phyloP scores from a whole-genome alignment of 495 filamentous ascomycete species.

The Podospora conica region DNA sequence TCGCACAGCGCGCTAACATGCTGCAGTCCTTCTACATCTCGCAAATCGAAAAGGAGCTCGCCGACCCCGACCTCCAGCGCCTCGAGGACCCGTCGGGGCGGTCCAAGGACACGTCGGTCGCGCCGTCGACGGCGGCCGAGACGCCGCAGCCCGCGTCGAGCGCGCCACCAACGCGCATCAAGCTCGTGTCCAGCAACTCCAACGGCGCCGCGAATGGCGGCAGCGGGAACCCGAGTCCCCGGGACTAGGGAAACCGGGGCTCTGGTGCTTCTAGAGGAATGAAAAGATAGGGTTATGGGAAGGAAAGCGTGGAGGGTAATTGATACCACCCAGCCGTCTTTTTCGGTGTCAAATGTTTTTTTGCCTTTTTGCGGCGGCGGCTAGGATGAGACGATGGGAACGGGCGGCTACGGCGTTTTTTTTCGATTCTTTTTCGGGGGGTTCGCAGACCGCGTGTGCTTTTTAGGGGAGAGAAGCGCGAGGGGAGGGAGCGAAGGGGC shows the following conservation, averaged over 20 bases:
- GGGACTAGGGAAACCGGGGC: conserved; percentile 29
- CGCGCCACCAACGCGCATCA: conserved; percentile 43
- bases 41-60: conserved; percentile 65
- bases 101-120: conserved; percentile 59
- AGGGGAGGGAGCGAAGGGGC: too few species aligned
- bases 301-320: background rate
- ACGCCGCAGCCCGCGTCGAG: conserved; percentile 58
- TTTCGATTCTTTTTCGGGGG: background rate
- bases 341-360: background rate
- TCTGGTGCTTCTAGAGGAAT: background rate
- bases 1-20: conserved; percentile 3
- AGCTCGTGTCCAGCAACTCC: conserved; percentile 50
- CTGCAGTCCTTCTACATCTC: conserved; percentile 58
- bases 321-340: background rate
- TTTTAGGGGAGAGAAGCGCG: background rate
- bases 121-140: conserved; percentile 58
- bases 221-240: conserved; percentile 39
- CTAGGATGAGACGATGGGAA: background rate
- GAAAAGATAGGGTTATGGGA: background rate
- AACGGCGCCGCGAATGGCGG: conserved; percentile 32
- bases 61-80: conserved; percentile 63
- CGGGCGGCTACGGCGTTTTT: background rate
- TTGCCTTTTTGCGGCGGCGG: background rate
- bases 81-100: conserved; percentile 47
- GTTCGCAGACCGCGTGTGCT: background rate